Evolutionary conservation across 495 filamentous ascomycete genomes (phyloP), one percentile per base, ranked within the genome.

Genomic region (Neurospora intermedia): DNA sequence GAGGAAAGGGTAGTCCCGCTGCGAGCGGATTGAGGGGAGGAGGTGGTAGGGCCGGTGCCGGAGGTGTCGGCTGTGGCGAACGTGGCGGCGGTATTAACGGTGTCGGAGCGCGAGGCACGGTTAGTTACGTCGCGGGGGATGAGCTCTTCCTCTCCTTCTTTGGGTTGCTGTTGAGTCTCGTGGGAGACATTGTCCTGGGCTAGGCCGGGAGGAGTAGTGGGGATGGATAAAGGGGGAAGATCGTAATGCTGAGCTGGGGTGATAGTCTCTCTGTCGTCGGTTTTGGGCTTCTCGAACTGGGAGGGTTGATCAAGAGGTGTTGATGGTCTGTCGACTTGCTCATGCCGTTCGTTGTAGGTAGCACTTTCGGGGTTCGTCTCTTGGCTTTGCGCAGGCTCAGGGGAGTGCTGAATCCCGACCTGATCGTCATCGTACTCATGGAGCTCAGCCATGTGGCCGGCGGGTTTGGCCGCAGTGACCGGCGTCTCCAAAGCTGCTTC

Each of bases 1-100:
- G 78, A 77, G 10, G 77, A 75, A 0, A 76, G 42, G n/a, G 76
- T 77, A 11, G 41, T 76, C 2, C 71, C 69, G 72, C 77, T 80
- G 43, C 46, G 72, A 16, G 73, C 20, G 8, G 78, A 80, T 46
- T 74, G 74, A 0, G 78, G 77, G 0, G 75, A 73, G 43, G 75
- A 78, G 27, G 3, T 15, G 23, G 54, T 66, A 7, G 6, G 71
- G 4, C 10, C 23, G 54, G 54, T 66, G 1, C 1, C 0, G 1
- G 39, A 69, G 11, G 73, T 46, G n/a, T 69, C 38, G 8, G 45
- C 54, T 2, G 75, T 74, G 48, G 75, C 77, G 42, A 20, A 48
- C 23, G 48, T 59, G 23, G 18, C 69, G 23, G 5, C 2, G 27
- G 54, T 62, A 2, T 54, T 54, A 13, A 40, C 71, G 0, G 73